Conservation (phyloP, 768 basidiomycete genomes). For the Tylopilus rubrobrunneus region DNA sequence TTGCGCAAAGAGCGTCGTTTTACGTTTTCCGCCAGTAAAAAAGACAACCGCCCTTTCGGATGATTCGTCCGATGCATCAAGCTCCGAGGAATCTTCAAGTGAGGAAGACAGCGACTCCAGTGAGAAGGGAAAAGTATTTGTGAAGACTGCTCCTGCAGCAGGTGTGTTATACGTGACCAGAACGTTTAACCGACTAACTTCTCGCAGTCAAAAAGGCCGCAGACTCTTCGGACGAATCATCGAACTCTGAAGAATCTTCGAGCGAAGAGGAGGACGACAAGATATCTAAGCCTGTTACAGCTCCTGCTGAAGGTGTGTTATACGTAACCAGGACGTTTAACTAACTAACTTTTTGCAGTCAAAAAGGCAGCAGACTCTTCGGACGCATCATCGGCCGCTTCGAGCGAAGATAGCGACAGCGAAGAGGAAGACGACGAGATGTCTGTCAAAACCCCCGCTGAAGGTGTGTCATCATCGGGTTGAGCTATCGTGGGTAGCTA, state of each 20-base stretch:
- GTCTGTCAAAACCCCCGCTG: conserved; percentile 33
- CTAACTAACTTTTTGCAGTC: not conserved
- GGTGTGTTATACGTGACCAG: too few relatives aligned
- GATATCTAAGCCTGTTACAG: conserved; percentile 9
- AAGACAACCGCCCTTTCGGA: too few relatives aligned
- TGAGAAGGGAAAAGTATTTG: too few relatives aligned
- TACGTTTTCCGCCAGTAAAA: too few relatives aligned
- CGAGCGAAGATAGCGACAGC: conserved; percentile 4
- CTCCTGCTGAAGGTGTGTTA: conserved; percentile 31
- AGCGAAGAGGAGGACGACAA: not conserved
- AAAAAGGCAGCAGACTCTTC: too few relatives aligned
- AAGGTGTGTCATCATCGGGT: conserved; percentile 28
- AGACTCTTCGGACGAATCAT: not conserved
- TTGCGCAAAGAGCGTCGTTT: too few relatives aligned
- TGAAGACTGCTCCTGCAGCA: too few relatives aligned
- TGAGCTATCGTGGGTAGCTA: not conserved
- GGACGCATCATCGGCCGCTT: not conserved
- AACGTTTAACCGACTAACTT: not conserved
- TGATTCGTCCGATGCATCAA: too few relatives aligned
- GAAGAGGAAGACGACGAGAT: conserved; percentile 3
- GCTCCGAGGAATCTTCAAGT: too few relatives aligned
- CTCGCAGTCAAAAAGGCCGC: not conserved
- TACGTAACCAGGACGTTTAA: too few relatives aligned
- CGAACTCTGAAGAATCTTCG: conserved; percentile 4
- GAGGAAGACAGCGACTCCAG: too few relatives aligned